These are phyloP conservation scores for Yamadazyma oceani DNA, from an alignment of 1,139 yeast species.

Conservation along the genomic window DNA sequence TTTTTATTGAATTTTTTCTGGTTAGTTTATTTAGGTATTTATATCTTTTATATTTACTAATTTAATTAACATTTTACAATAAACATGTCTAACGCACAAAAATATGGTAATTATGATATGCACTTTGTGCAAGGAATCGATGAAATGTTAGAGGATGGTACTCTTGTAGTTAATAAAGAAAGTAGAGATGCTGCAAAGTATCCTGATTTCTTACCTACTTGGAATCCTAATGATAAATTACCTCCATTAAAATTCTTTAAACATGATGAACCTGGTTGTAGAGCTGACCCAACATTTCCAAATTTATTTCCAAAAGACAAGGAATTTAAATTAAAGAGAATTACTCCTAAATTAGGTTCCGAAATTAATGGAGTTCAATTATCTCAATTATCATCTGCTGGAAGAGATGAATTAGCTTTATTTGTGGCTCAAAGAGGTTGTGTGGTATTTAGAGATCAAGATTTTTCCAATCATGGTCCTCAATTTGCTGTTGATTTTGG, in stretches of 20 bases:
- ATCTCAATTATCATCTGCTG: slow-evolving; percentile 46
- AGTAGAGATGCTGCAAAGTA: slow-evolving; percentile 29
- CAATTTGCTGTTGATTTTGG: slow-evolving; percentile 53
- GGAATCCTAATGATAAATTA: slow-evolving; percentile 46
- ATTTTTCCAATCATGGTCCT: slow-evolving; percentile 57
- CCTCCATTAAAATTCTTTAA: slow-evolving; percentile 48
- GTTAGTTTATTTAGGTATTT: no score
- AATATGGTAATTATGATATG: slow-evolving; percentile 41
- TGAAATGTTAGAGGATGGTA: slow-evolving; percentile 39
- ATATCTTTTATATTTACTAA: no score
- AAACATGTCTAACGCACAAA: slow-evolving; percentile 13
- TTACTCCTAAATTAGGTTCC: slow-evolving; percentile 67
- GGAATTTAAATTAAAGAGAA: slow-evolving; percentile 28
- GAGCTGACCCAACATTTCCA: slow-evolving; percentile 53
- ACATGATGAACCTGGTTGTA: slow-evolving; percentile 51
- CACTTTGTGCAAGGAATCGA: slow-evolving; percentile 42
- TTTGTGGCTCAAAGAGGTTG: slow-evolving; percentile 65
- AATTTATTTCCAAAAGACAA: slow-evolving; percentile 41
- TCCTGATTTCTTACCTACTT: slow-evolving; percentile 50
- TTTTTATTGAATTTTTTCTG: no score
- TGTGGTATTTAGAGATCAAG: slow-evolving; percentile 63
- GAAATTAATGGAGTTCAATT: slow-evolving; percentile 59
- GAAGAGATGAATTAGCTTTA: slow-evolving; percentile 61
- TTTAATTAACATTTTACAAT: no score
- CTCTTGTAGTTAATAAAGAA: slow-evolving; percentile 27